Evolutionary conservation across 2,329 filamentous ascomycete genomes (phyloP).

Genomic region (Metarhizium humberi): DNA sequence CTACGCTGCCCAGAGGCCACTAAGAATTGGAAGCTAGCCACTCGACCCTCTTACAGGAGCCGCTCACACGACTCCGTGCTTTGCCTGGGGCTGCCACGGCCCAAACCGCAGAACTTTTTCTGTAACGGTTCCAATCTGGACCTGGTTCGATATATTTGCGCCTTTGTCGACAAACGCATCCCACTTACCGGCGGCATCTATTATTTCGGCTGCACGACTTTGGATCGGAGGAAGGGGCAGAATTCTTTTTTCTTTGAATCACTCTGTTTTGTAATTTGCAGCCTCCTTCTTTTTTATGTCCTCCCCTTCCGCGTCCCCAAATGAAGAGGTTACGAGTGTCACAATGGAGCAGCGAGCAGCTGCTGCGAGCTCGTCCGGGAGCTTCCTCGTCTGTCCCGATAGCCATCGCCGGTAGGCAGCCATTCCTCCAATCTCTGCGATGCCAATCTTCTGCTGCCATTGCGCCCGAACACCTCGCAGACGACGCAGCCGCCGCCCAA

Average conservation of each 20-base stretch:
- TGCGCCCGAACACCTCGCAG: conserved; percentile 14
- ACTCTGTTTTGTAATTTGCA: not conserved
- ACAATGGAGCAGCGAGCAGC: conserved; percentile 29
- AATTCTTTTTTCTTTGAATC: not conserved
- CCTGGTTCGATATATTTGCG: not conserved
- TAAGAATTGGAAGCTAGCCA: not conserved
- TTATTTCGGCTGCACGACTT: not conserved
- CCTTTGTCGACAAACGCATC: not conserved
- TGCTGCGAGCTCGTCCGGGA: conserved; percentile 26
- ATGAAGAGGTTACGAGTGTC: conserved; percentile 35
- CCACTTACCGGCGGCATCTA: conserved; percentile 2
- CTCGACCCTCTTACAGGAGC: not conserved
- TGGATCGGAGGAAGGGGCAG: not conserved
- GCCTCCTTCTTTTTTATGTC: not conserved
- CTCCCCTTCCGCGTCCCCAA: not conserved
- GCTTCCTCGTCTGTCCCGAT: conserved; percentile 9
- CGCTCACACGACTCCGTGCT: conserved; percentile 9
- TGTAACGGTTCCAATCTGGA: conserved; percentile 1
- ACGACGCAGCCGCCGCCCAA: conserved; percentile 10
- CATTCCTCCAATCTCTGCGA: conserved; percentile 16
- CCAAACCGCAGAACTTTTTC: conserved; percentile 6
- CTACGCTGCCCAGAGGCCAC: not conserved
- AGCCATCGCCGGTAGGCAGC: conserved; percentile 13
- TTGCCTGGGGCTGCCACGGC: not conserved
- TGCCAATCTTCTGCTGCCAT: conserved; percentile 25